Base-by-base conservation (phyloP, 306 rosid genomes). In the Fagus crenata region DNA sequence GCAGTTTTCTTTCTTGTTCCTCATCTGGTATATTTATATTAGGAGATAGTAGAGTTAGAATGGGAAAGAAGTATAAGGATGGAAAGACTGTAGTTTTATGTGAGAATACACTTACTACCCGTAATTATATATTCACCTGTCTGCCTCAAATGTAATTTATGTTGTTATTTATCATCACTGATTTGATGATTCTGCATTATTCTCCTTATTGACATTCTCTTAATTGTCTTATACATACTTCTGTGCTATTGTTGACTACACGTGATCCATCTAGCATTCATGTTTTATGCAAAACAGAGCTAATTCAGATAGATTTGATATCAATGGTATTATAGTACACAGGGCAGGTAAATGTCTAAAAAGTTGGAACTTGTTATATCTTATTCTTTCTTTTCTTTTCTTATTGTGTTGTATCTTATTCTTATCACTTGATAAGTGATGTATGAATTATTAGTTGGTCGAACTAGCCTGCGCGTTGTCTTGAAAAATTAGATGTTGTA, bases 1-100 rank as follows among this genome's bases (percentile, higher is more conserved):
- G 85, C 79, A 35, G 49, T 78, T 77, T 78, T 78, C 72, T 85
- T 79, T 78, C 78, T 76, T 82, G 80, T 84, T 72, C 83, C 78
- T 74, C 49, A 68, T 58, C 54, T 77, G 42, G 69, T 39, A 33
- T 85, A 73, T 85, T 83, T 75, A 77, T 86, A 77, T 74, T 63
- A 75, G 78, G 77, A 79, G 79, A 79, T 74, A 75, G 68, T 85
- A 81, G 78, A 73, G 78, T 78, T 78, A 73, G 84, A 81, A 85
- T 84, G 67, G 74, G 67, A 71, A 55, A 67, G 41, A 79, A 79
- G 71, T 67, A 61, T 69, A 72, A 78, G 63, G 46, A 74, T 69
- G 72, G 67, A 55, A 86, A 81, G 75, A 82, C 78, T 81, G 82
- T 76, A 83, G 81, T 73, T 85, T 69, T 71, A 73, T 82, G 55